Evolutionary conservation across 495 filamentous ascomycete genomes (phyloP), one percentile per base, ranked within the genome.

Genomic region (Penicillium longicatenatum): DNA sequence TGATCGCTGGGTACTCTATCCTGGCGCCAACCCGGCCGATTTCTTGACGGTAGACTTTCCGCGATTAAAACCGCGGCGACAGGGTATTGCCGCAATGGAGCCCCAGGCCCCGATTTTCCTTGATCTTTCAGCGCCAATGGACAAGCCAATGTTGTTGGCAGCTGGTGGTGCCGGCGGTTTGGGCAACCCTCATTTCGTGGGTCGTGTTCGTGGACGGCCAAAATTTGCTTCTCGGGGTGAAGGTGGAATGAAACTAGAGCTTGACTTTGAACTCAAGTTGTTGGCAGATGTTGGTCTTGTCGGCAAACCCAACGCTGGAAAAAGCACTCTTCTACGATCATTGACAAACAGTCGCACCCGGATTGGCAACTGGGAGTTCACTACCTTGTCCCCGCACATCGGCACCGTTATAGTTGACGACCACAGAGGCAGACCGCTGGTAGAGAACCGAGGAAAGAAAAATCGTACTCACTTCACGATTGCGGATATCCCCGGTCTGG

Each of bases 361-460:
- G 16, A 87, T 98, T 26, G 94, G 94, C 21, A 84, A 91, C 66
- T 98, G 94, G 94, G 94, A 91, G 19, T 98, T 98, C 67, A 98
- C 94, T 6, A 98, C 94, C 0, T 79, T 98, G 6, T 87, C 90
- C 42, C 94, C 94, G 1, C 96, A 92, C 64, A 93, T 98, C 56
- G 94, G 94, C 37, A 98, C 95, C 1, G 91, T 98, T 14, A 88
- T 97, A 6, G 79, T 98, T 29, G 94, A 97, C 64, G 79, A 93
- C 59, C 78, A 89, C 69, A 85, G 82, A 50, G 91, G 94, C 4
- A 81, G 90, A 2, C 81, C 88, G 1, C 71, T 78, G 24, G 64
- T 83, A 44, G 79, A 67, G 61, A 71, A 64, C 48, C 65, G 67
- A 33, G 64, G 67, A 30, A 71, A 71, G 54, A 67, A 35, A 37